Evolutionary conservation across 1,139 yeast genomes (phyloP).

Genomic region (Yamadazyma kanchanaburiensis): DNA sequence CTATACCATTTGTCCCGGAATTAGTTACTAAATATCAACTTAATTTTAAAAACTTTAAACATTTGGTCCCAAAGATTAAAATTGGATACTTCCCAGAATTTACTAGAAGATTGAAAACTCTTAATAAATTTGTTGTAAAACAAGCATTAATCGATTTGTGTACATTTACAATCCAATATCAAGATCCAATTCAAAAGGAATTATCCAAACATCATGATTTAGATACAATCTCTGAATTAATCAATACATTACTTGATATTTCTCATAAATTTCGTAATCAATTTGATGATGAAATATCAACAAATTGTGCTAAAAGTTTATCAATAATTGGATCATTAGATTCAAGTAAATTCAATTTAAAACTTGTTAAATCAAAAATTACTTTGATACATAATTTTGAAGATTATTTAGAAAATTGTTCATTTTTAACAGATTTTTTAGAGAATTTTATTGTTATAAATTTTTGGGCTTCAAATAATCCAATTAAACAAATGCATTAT

Average conservation of each 20-base stretch:
- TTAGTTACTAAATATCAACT: constrained; percentile 25
- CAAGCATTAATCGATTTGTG: constrained; percentile 74
- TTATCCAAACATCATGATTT: constrained; percentile 22
- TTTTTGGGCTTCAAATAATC: constrained; percentile 88
- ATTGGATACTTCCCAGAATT: constrained; percentile 44
- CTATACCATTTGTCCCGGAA: constrained; percentile 47
- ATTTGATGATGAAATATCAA: constrained; percentile 42
- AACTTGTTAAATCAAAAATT: constrained; percentile 39
- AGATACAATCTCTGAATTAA: constrained; percentile 39
- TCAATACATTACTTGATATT: constrained; percentile 57
- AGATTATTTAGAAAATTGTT: constrained; percentile 59
- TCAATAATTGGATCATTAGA: constrained; percentile 82
- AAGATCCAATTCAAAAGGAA: constrained; percentile 43
- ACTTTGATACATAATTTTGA: constrained; percentile 59
- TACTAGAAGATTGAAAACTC: constrained; percentile 56
- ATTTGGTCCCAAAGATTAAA: constrained; percentile 23
- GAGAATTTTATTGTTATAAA: constrained; percentile 71
- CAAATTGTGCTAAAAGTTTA: constrained; percentile 63
- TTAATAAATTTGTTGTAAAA: constrained; percentile 71
- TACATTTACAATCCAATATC: constrained; percentile 46
- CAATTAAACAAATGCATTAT: constrained; percentile 76
- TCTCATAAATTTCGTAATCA: constrained; percentile 54
- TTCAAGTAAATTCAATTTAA: constrained; percentile 54
- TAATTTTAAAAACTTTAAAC: constrained; percentile 17
- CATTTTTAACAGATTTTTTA: constrained; percentile 63